Evolutionary conservation across 257 asterid genomes (phyloP).

Genomic region (Thymus mandschuricus): DNA sequence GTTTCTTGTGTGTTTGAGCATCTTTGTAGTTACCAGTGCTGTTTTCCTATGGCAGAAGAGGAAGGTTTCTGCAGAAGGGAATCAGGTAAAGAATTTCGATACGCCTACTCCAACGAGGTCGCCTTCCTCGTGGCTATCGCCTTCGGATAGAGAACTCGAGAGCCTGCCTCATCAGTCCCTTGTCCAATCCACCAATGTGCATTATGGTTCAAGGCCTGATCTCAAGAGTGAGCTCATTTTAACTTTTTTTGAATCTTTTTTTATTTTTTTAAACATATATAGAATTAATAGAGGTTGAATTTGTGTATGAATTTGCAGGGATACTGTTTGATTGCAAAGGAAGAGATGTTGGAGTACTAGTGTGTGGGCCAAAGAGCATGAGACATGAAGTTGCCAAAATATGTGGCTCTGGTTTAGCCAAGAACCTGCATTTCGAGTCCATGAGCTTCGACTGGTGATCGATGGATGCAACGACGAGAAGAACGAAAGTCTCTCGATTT

Average conservation of each 20-base stretch:
- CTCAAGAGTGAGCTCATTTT: conserved; percentile 49
- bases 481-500: not conserved
- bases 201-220: conserved; percentile 65
- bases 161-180: conserved; percentile 64
- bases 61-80: conserved; percentile 24
- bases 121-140: conserved; percentile 48
- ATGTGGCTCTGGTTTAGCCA: conserved; percentile 43
- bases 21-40: conserved; percentile 52
- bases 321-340: conserved; percentile 45
- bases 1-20: conserved; percentile 46
- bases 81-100: conserved; percentile 50
- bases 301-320: conserved; percentile 31
- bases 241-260: not conserved
- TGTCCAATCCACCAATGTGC: conserved; percentile 56
- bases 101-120: conserved; percentile 5
- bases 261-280: not conserved
- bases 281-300: not conserved
- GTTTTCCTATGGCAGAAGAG: conserved; percentile 56
- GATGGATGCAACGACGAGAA: not conserved
- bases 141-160: conserved; percentile 54
- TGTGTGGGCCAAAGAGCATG: conserved; percentile 48
- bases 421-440: conserved; percentile 47
- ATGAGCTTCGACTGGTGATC: conserved; percentile 57
- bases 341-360: conserved; percentile 52
- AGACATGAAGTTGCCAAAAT: conserved; percentile 50